Evolutionary conservation across 805 yeast species (phyloP).

Genomic region (Saturnispora serradocipensis): DNA sequence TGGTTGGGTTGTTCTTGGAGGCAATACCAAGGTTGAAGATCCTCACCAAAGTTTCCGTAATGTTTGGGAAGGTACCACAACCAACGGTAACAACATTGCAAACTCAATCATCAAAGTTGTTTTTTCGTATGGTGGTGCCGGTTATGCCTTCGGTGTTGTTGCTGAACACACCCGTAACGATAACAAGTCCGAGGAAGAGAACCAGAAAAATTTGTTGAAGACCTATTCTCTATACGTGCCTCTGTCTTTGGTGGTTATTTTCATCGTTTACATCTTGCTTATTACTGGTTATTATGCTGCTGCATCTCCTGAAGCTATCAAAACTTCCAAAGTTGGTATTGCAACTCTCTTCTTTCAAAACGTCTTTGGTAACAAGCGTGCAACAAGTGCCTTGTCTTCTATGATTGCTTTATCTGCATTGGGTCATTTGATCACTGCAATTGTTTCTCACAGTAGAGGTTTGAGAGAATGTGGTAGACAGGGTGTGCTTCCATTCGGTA

Average conservation of each 20-base stretch:
- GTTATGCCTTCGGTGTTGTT: slow-evolving; percentile 32
- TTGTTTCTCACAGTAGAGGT: slow-evolving; percentile 73
- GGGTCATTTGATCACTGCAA: slow-evolving; percentile 78
- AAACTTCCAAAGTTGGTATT: slow-evolving; percentile 54
- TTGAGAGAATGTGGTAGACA: slow-evolving; percentile 59
- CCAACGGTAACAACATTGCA: slow-evolving; percentile 34
- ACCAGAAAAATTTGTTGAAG: slow-evolving; percentile 33
- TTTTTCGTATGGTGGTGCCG: slow-evolving; percentile 35
- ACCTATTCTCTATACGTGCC: slow-evolving; percentile 72
- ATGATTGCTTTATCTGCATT: slow-evolving; percentile 75
- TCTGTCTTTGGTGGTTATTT: slow-evolving; percentile 49
- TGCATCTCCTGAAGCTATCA: slow-evolving; percentile 47
- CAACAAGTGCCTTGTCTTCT: slow-evolving; percentile 60
- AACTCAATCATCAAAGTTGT: slow-evolving; percentile 36
- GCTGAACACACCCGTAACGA: slow-evolving; percentile 35
- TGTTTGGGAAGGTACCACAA: slow-evolving; percentile 27
- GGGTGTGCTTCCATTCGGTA: slow-evolving; percentile 68
- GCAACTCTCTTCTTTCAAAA: slow-evolving; percentile 70
- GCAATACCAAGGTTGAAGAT: slow-evolving; percentile 37
- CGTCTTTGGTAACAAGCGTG: slow-evolving; percentile 54
- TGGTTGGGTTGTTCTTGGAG: slow-evolving; percentile 83
- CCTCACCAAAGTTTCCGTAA: slow-evolving; percentile 24
- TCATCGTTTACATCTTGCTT: slow-evolving; percentile 62
- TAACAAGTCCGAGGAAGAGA: slow-evolving; percentile 36
- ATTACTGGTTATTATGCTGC: slow-evolving; percentile 79